Base-by-base conservation (phyloP, 2,329 filamentous ascomycete genomes). In the Rhynchosporium secalis region DNA sequence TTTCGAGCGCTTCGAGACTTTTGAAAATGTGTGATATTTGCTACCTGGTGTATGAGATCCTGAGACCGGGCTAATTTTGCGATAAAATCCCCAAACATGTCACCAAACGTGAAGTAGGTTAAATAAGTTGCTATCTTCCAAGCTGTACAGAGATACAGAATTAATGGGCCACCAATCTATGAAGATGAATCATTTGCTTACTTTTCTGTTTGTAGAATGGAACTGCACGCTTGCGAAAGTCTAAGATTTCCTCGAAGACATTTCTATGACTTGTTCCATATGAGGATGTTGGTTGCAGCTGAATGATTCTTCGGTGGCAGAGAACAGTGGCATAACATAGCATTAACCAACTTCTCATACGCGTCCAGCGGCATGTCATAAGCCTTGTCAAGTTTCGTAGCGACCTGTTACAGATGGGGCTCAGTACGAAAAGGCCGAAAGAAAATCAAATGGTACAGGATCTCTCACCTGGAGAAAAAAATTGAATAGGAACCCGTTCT, bases 341-440 rank as follows among this genome's bases (percentile, higher is more conserved):
- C 65, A 54, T 74, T 71, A 12, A 74, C 73, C 54, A 76, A 75
- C 4, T 67, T 67, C 29, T 73, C 61, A 36, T 76, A 75, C 0
- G 75, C 74, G 15, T 73, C 69, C 1, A 76, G 55, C 0, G 76
- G 40, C 1, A 68, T 65, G 8, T 75, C 73, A 33, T 75, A 76
- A 3, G 71, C 67, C 3, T 75, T 71, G 3, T 62, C 47, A 36
- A 67, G 68, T 5, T 65, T 72, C 47, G 70, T 71, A 0, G 74
- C 69, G 58, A 68, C 31, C 66, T 69, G 59, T 20, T 13, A 26
- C 13, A 55, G n/a, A 43, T 43, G 10, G 10, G 40, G 40, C 40
- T 43, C 40, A 43, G 40, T 15, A 43, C 3, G 10, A 20, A 20
- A 20, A 20, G 20, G 20, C 20, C 1, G 20, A 20, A 20, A 43